Evolutionary conservation across 23 red algal genomes (phyloP), one percentile per base, ranked within the genome.

Genomic region (Gracilaria domingensis): DNA sequence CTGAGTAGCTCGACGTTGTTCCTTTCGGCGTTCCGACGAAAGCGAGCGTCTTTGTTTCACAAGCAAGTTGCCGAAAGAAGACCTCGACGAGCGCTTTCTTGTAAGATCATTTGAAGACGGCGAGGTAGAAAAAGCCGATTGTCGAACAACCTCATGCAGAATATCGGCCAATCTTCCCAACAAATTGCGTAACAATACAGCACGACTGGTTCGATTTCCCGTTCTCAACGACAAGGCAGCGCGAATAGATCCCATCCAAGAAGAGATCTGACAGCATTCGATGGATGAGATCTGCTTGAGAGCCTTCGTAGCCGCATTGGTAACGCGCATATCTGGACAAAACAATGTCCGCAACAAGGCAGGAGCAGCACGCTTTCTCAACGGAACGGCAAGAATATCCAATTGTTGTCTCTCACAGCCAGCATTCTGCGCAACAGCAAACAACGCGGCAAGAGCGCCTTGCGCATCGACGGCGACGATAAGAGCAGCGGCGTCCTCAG

Each of bases 391-490:
- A 36, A 89, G 61, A 29, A 56, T n/a, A 6, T 89, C 86, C 18
- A 89, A 44, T n/a, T 89, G 64, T 12, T 66, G 51, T 40, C 66
- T 39, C 40, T 89, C 39, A n/a, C 69, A 66, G 28, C 71, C 71
- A n/a, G 86, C 86, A 89, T 89, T 89, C 42, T 89, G 86, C 9
- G 86, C 86, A 18, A 89, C 86, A 12, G 86, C 86, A 65, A 89
- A 89, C 45, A 89, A 55, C 49, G 86, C 86, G 8, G 86, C 86
- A 25, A 89, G 55, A 30, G 86, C 86, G 23, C 86, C 86, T 66
- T 89, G 86, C 33, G 86, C 86, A 69, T 89, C 86, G 13, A 89
- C 86, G 57, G 86, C 86, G 24, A 79, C 86, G 44, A 89, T 89
- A 8, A 89, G 47, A 38, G 86, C 86, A 23, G 86, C 86, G 33